Evolutionary conservation across 2,329 filamentous ascomycete species (phyloP).

Genomic region (Fusarium paranaense): DNA sequence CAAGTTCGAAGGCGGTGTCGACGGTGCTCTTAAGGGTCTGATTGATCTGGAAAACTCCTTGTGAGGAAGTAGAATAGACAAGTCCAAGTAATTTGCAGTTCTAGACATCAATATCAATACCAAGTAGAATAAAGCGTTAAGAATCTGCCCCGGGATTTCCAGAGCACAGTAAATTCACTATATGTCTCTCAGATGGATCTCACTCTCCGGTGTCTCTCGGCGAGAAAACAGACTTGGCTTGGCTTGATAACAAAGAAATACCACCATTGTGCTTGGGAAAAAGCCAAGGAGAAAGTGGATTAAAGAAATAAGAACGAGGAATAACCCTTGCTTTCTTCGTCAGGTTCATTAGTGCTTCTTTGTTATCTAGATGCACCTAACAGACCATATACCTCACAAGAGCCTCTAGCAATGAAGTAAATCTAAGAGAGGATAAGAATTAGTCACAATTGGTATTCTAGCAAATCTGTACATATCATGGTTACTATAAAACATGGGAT

Average conservation of each 20-base stretch:
- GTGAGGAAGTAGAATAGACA: not conserved
- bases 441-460: too few relatives aligned
- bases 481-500: too few relatives aligned
- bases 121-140: not conserved
- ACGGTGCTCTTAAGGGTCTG: constrained; percentile 9
- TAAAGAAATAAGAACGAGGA: not conserved
- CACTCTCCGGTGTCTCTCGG: not conserved
- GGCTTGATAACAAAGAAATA: not conserved
- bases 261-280: too few relatives aligned
- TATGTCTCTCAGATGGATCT: too few relatives aligned
- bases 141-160: not conserved
- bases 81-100: not conserved
- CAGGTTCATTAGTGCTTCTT: not conserved
- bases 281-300: too few relatives aligned
- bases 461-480: too few relatives aligned
- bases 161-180: too few relatives aligned
- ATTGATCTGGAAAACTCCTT: constrained; percentile 23
- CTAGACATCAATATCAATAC: not conserved
- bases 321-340: not conserved
- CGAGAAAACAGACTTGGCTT: not conserved
- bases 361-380: not conserved
- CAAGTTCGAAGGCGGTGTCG: constrained; percentile 20
- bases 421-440: too few relatives aligned
- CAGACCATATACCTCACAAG: not conserved
- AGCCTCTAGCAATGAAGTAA: not conserved